These are phyloP conservation scores for Pyronema domesticum DNA, from an alignment of 495 filamentous ascomycete species.

Conservation along the genomic window DNA sequence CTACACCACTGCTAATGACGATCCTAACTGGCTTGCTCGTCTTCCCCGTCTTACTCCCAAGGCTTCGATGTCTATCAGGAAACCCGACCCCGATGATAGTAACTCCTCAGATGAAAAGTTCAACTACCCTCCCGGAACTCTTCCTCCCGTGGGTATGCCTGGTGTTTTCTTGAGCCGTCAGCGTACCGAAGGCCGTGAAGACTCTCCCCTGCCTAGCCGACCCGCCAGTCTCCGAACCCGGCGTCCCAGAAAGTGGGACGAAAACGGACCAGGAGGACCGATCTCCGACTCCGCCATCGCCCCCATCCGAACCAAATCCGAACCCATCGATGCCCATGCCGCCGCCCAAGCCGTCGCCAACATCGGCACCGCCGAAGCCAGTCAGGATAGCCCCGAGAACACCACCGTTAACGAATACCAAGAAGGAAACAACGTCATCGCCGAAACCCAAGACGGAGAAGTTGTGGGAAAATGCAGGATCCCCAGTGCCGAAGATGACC, in stretches of 20 bases:
- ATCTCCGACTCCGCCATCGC: constrained; percentile 81
- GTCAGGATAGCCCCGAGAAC: constrained; percentile 9
- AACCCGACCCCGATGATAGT: constrained; percentile 33
- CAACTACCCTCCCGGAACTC: constrained; percentile 38
- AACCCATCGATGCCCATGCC: constrained; percentile 3
- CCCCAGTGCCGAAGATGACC: constrained; percentile 4
- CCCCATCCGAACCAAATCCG: constrained; percentile 39
- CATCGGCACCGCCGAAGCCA: constrained; percentile 18
- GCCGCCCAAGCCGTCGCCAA: background rate
- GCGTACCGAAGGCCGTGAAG: constrained; percentile 48
- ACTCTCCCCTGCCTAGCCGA: constrained; percentile 34
- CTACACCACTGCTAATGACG: constrained; percentile 72
- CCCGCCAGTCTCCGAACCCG: constrained; percentile 43
- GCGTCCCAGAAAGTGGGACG: constrained; percentile 49
- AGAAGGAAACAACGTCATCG: constrained; percentile 64
- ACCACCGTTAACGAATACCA: constrained; percentile 46
- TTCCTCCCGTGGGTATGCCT: constrained; percentile 57
- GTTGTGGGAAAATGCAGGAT: constrained; percentile 38
- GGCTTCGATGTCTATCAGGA: constrained; percentile 48
- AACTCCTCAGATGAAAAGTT: constrained; percentile 35
- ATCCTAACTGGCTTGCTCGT: constrained; percentile 86
- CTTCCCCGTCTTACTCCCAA: constrained; percentile 76
- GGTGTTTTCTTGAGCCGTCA: constrained; percentile 48
- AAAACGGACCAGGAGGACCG: constrained; percentile 66
- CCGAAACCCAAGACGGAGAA: constrained; percentile 79